Evolutionary conservation across 305 asterid genomes (phyloP).

Genomic region (Fraxinus paxiana): DNA sequence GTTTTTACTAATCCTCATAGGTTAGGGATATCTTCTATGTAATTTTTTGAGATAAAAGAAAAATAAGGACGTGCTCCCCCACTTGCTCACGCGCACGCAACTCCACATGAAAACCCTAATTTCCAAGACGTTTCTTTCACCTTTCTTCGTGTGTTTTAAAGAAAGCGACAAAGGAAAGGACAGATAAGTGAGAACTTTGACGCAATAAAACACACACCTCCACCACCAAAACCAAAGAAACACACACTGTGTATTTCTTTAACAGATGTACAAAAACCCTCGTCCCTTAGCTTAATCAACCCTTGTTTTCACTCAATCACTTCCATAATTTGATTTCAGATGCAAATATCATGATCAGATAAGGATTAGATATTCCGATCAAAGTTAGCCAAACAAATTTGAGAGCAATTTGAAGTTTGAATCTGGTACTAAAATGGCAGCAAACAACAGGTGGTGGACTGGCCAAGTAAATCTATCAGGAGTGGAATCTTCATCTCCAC

Average conservation of each 20-base stretch:
- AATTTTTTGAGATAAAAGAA: background rate
- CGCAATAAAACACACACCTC: slow-evolving; percentile 18
- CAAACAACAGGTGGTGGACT: slow-evolving; percentile 39
- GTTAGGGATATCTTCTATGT: background rate
- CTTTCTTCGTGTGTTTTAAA: background rate
- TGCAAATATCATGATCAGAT: slow-evolving; percentile 2
- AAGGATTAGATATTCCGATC: background rate
- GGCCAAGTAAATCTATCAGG: slow-evolving; percentile 42
- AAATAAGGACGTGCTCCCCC: slow-evolving; percentile 22
- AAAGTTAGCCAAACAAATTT: background rate
- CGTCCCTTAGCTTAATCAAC: background rate
- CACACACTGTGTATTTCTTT: background rate
- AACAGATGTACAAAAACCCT: background rate
- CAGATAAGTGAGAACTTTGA: slow-evolving; percentile 29
- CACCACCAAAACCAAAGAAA: slow-evolving; percentile 13
- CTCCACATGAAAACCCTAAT: slow-evolving; percentile 31
- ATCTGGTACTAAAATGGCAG: slow-evolving; percentile 26
- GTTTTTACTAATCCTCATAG: background rate
- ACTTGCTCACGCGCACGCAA: slow-evolving; percentile 26
- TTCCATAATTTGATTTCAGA: slow-evolving; percentile 5
- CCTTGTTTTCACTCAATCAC: background rate
- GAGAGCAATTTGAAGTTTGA: background rate
- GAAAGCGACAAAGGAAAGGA: slow-evolving; percentile 25
- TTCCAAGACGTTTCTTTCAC: slow-evolving; percentile 22
- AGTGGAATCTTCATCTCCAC: slow-evolving; percentile 36